Evolutionary conservation across 2,329 filamentous ascomycete genomes (phyloP).

Genomic region (Chaetothyriales sp.): DNA sequence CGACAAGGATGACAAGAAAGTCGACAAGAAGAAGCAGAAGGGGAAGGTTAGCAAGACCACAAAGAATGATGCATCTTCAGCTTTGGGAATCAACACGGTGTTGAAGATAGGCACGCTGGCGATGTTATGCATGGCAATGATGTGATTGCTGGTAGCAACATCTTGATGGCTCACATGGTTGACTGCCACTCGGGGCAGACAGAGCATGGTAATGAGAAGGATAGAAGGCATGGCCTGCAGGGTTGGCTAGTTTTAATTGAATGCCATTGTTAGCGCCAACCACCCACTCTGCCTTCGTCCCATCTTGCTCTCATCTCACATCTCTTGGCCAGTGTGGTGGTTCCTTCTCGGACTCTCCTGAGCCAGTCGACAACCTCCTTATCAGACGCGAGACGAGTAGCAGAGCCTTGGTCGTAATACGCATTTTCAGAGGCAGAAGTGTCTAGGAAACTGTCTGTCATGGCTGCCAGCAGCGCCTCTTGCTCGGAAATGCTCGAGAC

Average conservation of each 20-base stretch:
- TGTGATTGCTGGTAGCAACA: background rate
- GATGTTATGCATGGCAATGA: background rate
- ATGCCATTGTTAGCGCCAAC: slow-evolving; percentile 54
- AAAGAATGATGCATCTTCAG: background rate
- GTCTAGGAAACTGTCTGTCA: slow-evolving; percentile 89
- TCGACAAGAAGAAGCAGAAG: background rate
- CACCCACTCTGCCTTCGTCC: slow-evolving; percentile 90
- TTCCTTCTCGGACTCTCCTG: slow-evolving; percentile 62
- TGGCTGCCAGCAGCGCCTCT: slow-evolving; percentile 59
- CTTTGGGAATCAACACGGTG: background rate
- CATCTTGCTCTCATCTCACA: slow-evolving; percentile 81
- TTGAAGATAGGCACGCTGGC: background rate
- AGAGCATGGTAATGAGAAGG: background rate
- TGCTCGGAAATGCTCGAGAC: slow-evolving; percentile 67
- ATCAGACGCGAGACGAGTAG: slow-evolving; percentile 44
- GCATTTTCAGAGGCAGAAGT: slow-evolving; percentile 27
- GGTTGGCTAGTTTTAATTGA: background rate
- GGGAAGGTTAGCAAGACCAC: background rate
- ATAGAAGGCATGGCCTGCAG: background rate
- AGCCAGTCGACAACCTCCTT: slow-evolving; percentile 79
- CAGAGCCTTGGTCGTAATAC: slow-evolving; percentile 26
- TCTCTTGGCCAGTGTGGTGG: slow-evolving; percentile 61
- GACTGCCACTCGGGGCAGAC: background rate
- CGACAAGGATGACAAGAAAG: background rate
- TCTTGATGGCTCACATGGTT: background rate